These are phyloP conservation scores for Coelastrella sp. DNA, from an alignment of 139 green algal species.

Conservation along the genomic window DNA sequence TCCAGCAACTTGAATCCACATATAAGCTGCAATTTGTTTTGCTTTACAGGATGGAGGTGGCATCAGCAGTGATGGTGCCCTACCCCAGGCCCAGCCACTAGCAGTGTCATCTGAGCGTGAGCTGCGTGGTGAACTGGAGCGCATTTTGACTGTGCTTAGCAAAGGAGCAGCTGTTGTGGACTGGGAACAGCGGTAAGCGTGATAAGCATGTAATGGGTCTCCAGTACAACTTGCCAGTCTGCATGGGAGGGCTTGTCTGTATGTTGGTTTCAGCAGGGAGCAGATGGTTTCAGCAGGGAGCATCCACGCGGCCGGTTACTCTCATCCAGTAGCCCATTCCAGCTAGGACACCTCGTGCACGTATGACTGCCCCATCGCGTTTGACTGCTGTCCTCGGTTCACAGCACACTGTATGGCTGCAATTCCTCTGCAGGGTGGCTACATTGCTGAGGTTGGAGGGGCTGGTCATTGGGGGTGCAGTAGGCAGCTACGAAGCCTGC, in stretches of 20 bases:
- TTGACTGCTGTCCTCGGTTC: too few species aligned
- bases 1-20: not conserved
- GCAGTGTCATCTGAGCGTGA: slow-evolving; percentile 64
- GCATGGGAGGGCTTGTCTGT: too few species aligned
- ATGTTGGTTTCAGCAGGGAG: too few species aligned
- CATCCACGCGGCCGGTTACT: too few species aligned
- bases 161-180: slow-evolving; percentile 47
- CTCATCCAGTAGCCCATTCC: too few species aligned
- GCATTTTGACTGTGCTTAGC: slow-evolving; percentile 52
- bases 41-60: slow-evolving; percentile 56
- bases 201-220: not conserved
- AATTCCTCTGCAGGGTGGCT: slow-evolving; percentile 48
- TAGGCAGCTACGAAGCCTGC: slow-evolving; percentile 33
- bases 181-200: slow-evolving; percentile 56
- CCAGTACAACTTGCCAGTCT: not conserved
- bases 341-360: too few species aligned
- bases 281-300: too few species aligned
- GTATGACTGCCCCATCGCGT: too few species aligned
- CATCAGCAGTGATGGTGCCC: slow-evolving; percentile 50
- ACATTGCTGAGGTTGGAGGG: slow-evolving; percentile 81
- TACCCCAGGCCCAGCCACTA: slow-evolving; percentile 53
- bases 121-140: slow-evolving; percentile 68
- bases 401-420: not conserved
- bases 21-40: not conserved
- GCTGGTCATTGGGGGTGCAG: slow-evolving; percentile 71